phyloP scores from a whole-genome alignment of 2,329 filamentous ascomycete genomes.

The Ceratocystis cacaofunesta region DNA sequence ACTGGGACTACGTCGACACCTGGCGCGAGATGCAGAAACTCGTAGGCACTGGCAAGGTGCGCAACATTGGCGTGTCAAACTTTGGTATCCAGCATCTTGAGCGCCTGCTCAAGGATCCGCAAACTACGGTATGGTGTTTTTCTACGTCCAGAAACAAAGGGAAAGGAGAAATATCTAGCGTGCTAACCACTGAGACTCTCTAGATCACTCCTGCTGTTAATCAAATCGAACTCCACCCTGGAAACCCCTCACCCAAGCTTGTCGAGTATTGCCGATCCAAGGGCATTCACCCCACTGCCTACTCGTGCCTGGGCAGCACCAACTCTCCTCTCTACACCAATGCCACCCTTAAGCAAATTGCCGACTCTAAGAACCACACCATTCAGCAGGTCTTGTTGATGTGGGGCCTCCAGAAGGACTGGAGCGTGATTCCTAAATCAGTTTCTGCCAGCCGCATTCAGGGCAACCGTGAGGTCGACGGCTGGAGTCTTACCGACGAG shows the following conservation, averaged over 20 bases:
- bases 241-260: conserved; percentile 67
- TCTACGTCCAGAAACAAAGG: neutral
- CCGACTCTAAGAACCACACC: conserved; percentile 51
- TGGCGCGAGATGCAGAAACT: conserved; percentile 61
- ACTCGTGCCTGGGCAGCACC: conserved; percentile 58
- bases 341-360: conserved; percentile 44
- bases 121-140: conserved; percentile 28
- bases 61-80: conserved; percentile 76
- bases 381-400: conserved; percentile 62
- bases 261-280: conserved; percentile 57
- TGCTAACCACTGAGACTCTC: conserved; percentile 28
- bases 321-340: conserved; percentile 58
- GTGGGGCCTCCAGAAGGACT: conserved; percentile 70
- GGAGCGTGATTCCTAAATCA: conserved; percentile 74
- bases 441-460: conserved; percentile 60
- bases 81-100: conserved; percentile 70
- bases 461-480: conserved; percentile 60
- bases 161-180: neutral
- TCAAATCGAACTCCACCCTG: conserved; percentile 70
- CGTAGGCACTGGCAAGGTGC: conserved; percentile 51
- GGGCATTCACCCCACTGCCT: conserved; percentile 60
- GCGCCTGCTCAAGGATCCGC: conserved; percentile 53
- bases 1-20: conserved; percentile 74
- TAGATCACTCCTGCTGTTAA: conserved; percentile 53
- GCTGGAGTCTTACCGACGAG: conserved; percentile 56